Evolutionary conservation across 2,329 filamentous ascomycete genomes (phyloP), one percentile per base, ranked within the genome.

Genomic region (Geosmithia flava): DNA sequence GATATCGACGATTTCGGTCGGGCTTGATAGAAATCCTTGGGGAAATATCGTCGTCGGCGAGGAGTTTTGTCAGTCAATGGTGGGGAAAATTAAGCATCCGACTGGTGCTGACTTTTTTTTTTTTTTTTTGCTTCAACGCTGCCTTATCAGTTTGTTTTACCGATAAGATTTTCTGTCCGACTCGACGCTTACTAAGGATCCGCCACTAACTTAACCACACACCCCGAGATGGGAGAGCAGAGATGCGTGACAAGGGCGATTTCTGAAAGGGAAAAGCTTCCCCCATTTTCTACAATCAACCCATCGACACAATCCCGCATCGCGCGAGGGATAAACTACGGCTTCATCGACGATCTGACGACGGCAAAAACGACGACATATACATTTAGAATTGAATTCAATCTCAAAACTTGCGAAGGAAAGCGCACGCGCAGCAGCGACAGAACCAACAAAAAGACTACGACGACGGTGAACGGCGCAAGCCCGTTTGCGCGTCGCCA

Each of bases 401-500:
- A 37, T 11, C 23, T 27, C 11, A 11, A 30, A 13, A 5, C 33
- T 16, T 11, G 33, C 11, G 15, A 13, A 3, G 33, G 33, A 37
- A 37, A 37, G 33, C 33, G 5, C 33, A 3, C 33, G 33, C 33
- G 33, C 33, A 11, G 15, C 33, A 37, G 11, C 29, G 29, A 11
- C 33, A 37, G 33, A 3, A 37, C 33, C 11, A 37, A 37, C 33
- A 37, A 6, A 13, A 16, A 5, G 15, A 37, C 10, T 4, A 27
- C 23, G 23, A 27, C 23, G 20, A 37, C 33, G 33, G 40, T n/a
- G 43, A 48, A 29, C 47, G 44, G 48, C 44, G 48, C 48, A 47
- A 46, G 33, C 33, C 33, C 47, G 46, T 42, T 40, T 51, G 51
- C 53, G 49, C 49, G 43, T 52, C 45, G 48, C 45, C 53, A 59